A percentile compares a stretch with the other conserved stretches of the same genome.
Evolutionary conservation across 169 alveolate species (phyloP).

Genomic region (Plasmodium berghei): DNA sequence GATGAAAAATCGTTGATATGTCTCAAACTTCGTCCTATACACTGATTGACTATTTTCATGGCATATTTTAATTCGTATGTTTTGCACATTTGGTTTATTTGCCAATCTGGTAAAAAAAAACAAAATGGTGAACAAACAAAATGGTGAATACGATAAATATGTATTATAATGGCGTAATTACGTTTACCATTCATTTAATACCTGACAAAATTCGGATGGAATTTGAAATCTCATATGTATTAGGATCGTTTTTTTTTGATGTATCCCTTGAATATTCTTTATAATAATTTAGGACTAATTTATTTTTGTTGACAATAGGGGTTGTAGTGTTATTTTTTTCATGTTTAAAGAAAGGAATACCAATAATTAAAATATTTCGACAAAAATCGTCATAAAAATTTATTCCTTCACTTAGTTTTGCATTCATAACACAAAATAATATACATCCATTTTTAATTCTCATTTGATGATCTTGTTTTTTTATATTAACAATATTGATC

Average conservation of each 20-base stretch:
- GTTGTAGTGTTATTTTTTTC: constrained; percentile 21
- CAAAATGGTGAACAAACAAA: not conserved
- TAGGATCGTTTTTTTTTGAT: not conserved
- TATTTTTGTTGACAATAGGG: constrained; percentile 42
- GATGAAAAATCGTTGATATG: constrained; percentile 96
- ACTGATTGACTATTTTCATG: constrained; percentile 95
- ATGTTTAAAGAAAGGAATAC: constrained; percentile 94
- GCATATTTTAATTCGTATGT: constrained; percentile 88
- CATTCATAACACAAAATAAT: constrained; percentile 89
- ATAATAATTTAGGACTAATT: constrained; percentile 68
- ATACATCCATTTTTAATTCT: constrained; percentile 87
- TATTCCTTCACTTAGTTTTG: constrained; percentile 96
- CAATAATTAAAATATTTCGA: constrained; percentile 93
- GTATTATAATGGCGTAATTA: no score
- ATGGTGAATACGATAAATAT: not conserved
- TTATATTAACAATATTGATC: not conserved
- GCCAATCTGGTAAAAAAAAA: not conserved
- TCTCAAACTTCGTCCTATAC: constrained; percentile 98
- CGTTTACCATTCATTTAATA: no score
- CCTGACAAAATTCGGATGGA: not conserved
- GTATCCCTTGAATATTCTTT: constrained; percentile 45
- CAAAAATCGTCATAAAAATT: constrained; percentile 96
- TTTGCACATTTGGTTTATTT: constrained; percentile 33
- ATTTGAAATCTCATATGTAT: not conserved
- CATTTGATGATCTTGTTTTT: constrained; percentile 3